Evolutionary conservation across 2,329 filamentous ascomycete genomes (phyloP), one percentile per base, ranked within the genome.

Genomic region (Lachnellula hyalina): DNA sequence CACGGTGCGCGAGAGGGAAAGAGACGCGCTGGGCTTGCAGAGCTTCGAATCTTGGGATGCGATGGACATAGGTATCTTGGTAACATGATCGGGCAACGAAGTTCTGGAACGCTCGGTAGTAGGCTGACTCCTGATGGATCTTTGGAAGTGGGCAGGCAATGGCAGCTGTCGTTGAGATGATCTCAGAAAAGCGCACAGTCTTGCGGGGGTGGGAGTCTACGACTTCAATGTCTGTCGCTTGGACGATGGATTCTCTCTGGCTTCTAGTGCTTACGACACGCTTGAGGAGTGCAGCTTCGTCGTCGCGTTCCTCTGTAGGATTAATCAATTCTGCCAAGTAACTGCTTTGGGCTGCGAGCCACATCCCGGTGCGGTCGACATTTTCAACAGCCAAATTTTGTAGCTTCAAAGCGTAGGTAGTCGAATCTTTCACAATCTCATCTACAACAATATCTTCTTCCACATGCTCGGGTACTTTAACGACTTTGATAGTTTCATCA

Each of bases 51-150:
- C 94, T 87, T 23, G 89, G 82, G 54, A 90, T 84, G 42, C 90
- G 87, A 70, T 96, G 89, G 52, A 96, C 81, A 68, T 96, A 96
- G 9, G 86, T 84, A 70, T 97, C 94, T 17, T 78, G 75, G 51
- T 78, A 77, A 54, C 82, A 83, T 14, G 83, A 83, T 34, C 82
- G 82, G 55, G 88, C 80, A 46, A 85, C 75, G 62, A 89, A 81
- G 67, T 87, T 84, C 63, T 90, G 85, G 70, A 96, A 96, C 9
- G 90, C 90, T 58, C 89, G 86, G 74, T 91, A 93, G 72, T 96
- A 96, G 5, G 92, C 88, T 3, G 87, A 86, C 66, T 94, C 89
- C 67, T 81, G 76, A 54, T 76, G 74, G 53, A 79, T 64, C 49
- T 62, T 61, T 9, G 80, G 80, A 17, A 84, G 72, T 36, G 71